These are phyloP conservation scores for Aspergillus bombycis DNA, from an alignment of 2,329 filamentous ascomycete genomes.

Conservation along the genomic window DNA sequence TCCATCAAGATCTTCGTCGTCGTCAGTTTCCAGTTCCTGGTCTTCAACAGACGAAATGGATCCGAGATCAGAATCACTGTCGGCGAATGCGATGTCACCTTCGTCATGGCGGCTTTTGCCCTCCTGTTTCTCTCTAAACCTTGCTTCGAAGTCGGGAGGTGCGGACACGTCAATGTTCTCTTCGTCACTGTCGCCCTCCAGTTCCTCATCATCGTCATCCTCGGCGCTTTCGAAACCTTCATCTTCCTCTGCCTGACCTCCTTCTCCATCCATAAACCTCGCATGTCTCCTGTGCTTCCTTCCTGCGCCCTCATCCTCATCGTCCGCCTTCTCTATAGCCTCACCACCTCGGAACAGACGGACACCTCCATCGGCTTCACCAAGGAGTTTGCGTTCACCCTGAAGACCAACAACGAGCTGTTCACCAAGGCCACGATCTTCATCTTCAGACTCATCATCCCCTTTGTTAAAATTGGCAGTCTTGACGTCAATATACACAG, in stretches of 20 bases:
- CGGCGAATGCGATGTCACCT: slow-evolving; percentile 85
- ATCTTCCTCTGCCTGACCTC: slow-evolving; percentile 61
- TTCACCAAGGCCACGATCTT: slow-evolving; percentile 87
- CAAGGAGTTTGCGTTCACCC: slow-evolving; percentile 77
- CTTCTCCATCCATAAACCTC: slow-evolving; percentile 54
- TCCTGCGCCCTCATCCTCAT: slow-evolving; percentile 61
- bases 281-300: slow-evolving; percentile 58
- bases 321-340: slow-evolving; percentile 60
- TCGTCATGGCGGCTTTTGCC: slow-evolving; percentile 60
- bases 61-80: slow-evolving; percentile 94
- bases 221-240: slow-evolving; percentile 55
- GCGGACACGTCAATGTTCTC: slow-evolving; percentile 43
- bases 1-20: slow-evolving; percentile 48
- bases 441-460: slow-evolving; percentile 62
- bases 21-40: slow-evolving; percentile 56
- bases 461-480: slow-evolving; percentile 71
- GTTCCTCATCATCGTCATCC: slow-evolving; percentile 52
- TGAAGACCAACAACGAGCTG: slow-evolving; percentile 92
- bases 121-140: slow-evolving; percentile 50
- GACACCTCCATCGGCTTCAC: slow-evolving; percentile 79
- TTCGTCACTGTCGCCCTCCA: slow-evolving; percentile 40
- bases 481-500: slow-evolving; percentile 83
- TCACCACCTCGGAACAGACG: slow-evolving; percentile 82
- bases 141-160: slow-evolving; percentile 48
- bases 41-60: slow-evolving; percentile 72